Percentiles rank a stretch among this genome's conserved stretches.
Evolutionary conservation across 2,329 filamentous ascomycete genomes (phyloP).

Genomic region (Sporothrix inflata): DNA sequence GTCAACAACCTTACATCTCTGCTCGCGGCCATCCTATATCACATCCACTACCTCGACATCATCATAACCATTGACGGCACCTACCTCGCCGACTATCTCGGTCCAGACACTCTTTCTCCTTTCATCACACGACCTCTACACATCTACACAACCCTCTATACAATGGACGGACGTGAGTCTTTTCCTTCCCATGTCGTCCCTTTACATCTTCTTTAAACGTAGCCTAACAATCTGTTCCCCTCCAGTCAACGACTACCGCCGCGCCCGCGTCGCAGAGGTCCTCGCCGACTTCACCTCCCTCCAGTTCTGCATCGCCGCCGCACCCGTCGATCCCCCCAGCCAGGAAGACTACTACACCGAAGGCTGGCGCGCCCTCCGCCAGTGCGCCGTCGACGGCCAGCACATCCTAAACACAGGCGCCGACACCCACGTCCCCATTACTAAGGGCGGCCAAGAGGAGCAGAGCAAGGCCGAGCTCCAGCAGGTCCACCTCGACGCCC

Average conservation of each 20-base stretch:
- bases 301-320: constrained; percentile 64
- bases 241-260: constrained; percentile 63
- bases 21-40: background rate
- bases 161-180: constrained; percentile 35
- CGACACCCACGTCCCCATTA: constrained; percentile 60
- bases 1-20: background rate
- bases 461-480: constrained; percentile 65
- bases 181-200: background rate
- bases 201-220: background rate
- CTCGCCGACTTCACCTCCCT: constrained; percentile 64
- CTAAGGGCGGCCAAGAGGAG: constrained; percentile 59
- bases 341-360: constrained; percentile 65
- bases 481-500: constrained; percentile 64
- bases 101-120: background rate
- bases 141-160: background rate
- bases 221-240: background rate
- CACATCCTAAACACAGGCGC: constrained; percentile 67
- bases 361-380: constrained; percentile 64
- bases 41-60: background rate
- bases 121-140: background rate
- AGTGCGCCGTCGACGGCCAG: constrained; percentile 65
- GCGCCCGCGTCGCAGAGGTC: constrained; percentile 63
- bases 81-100: background rate
- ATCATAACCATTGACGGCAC: background rate
- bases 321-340: constrained; percentile 57